phyloP scores from a whole-genome alignment of 352 stramenopile genomes.

The Phytophthora pini region DNA sequence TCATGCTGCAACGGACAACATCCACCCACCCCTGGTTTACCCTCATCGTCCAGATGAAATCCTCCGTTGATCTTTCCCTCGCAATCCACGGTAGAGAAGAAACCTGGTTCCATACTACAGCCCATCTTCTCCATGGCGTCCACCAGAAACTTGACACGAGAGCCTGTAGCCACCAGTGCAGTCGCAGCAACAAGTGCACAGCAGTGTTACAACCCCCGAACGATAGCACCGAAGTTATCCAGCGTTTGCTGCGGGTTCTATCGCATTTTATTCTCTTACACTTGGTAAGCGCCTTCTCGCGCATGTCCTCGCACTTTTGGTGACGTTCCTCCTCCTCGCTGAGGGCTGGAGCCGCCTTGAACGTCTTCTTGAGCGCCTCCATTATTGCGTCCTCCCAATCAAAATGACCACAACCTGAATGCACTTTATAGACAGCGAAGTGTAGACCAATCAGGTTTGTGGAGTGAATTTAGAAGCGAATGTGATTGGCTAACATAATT shows the following conservation, averaged over 20 bases:
- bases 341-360: constrained; percentile 49
- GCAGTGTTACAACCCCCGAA: neutral
- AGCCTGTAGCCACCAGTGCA: constrained; percentile 41
- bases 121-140: constrained; percentile 89
- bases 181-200: constrained; percentile 5
- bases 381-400: constrained; percentile 53
- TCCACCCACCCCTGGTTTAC: constrained; percentile 63
- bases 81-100: constrained; percentile 86
- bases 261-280: constrained; percentile 46
- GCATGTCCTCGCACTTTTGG: constrained; percentile 71
- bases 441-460: constrained; percentile 6
- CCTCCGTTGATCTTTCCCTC: constrained; percentile 88
- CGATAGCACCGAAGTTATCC: neutral
- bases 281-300: constrained; percentile 67
- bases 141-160: constrained; percentile 82
- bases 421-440: neutral
- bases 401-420: neutral
- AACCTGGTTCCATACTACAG: constrained; percentile 73
- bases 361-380: constrained; percentile 73
- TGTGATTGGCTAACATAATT: constrained; percentile 11
- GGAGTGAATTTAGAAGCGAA: neutral
- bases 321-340: constrained; percentile 51
- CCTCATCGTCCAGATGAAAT: constrained; percentile 82
- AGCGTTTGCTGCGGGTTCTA: neutral
- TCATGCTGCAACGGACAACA: neutral